Conservation (phyloP, 805 yeast genomes). For the Phaffomyces opuntiae region DNA sequence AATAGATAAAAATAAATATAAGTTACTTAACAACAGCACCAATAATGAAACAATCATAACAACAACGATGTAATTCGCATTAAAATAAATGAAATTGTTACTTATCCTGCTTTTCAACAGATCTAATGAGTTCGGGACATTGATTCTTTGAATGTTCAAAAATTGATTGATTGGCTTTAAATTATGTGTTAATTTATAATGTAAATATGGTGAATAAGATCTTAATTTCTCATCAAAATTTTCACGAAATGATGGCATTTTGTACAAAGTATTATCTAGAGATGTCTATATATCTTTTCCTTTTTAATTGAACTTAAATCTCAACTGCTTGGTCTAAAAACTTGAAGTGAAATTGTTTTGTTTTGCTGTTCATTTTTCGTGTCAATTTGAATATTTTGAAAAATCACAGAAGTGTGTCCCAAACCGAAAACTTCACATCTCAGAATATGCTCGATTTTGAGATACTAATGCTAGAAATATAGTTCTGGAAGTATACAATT, state of each 20-base stretch:
- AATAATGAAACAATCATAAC: conserved; percentile 2
- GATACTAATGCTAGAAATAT: too few species aligned
- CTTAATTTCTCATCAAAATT: background rate
- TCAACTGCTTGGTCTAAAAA: too few species aligned
- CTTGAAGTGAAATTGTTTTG: too few species aligned
- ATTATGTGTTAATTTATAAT: conserved; percentile 12
- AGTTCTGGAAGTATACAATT: too few species aligned
- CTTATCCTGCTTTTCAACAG: conserved; percentile 5
- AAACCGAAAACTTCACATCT: too few species aligned
- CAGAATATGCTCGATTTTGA: too few species aligned
- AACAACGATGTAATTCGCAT: conserved; percentile 12
- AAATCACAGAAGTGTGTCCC: too few species aligned
- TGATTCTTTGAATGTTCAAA: conserved; percentile 5
- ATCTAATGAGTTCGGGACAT: background rate
- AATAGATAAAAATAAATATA: conserved; percentile 5
- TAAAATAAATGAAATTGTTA: conserved; percentile 8
- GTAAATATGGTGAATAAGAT: conserved; percentile 11
- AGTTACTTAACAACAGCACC: conserved; percentile 6
- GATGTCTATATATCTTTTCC: too few species aligned
- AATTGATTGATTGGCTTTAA: conserved; percentile 12
- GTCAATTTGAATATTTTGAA: too few species aligned
- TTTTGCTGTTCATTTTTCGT: too few species aligned
- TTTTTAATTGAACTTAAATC: too few species aligned
- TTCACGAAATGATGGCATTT: background rate
- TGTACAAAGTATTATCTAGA: background rate